Base-by-base conservation (phyloP, 2,329 filamentous ascomycete genomes). In the Cadophora malorum region DNA sequence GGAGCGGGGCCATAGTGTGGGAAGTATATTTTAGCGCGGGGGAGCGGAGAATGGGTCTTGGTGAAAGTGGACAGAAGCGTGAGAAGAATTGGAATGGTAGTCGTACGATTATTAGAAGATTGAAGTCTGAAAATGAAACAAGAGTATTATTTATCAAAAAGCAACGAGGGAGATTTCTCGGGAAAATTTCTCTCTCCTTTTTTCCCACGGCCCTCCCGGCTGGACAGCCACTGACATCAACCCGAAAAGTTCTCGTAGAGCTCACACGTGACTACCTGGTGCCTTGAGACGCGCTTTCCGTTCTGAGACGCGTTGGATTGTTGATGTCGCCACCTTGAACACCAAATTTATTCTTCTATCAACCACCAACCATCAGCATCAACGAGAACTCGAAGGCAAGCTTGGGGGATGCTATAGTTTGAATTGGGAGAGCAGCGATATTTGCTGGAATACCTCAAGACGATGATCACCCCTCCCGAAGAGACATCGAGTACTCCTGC, bases 391-490 rank as follows among this genome's bases (percentile, higher is more conserved):
- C 35, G 25, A 61, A 61, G 23, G 38, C 8, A 4, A 19, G 8
- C 10, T 49, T 47, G 35, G 25, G 31, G 21, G 25, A 58, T 58
- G 63, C 6, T 35, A 12, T n/a, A 21, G 23, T 64, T 58, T 2
- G 63, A 49, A 21, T 47, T 47, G 19, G 12, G 21, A 31, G 7
- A 28, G 33, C 35, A 33, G 50, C 16, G 35, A 49, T 8, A 64
- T 28, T 28, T 31, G 50, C 63, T 58, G 21, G 21, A 28, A 59
- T 5, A 58, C 21, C 31, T 50, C 64, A 62, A 38, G 8, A 74
- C 70, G 67, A 75, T 76, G 70, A 75, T 75, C 59, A 74, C 74
- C 53, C 72, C 75, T 50, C 74, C 73, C 9, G 71, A 73, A 21
- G 75, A 73, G 45, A 28, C 33, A 1, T 63, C 58, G 19, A 70